phyloP scores from a whole-genome alignment of 2,329 filamentous ascomycete species.

The Didymella sp. region DNA sequence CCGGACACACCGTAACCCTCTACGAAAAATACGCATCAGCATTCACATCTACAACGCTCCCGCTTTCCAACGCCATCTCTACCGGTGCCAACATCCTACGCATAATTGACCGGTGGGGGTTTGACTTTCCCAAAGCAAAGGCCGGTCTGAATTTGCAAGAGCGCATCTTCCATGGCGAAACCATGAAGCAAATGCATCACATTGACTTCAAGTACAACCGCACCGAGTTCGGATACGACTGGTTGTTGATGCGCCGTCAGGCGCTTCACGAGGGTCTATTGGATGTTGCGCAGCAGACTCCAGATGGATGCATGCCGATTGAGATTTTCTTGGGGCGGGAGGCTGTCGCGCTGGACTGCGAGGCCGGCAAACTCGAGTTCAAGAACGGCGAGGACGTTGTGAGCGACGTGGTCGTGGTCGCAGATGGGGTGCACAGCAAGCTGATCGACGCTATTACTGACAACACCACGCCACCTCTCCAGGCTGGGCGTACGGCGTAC shows the following conservation, averaged over 20 bases:
- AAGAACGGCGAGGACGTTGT: not conserved
- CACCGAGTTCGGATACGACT: slow-evolving; percentile 8
- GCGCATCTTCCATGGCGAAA: slow-evolving; percentile 10
- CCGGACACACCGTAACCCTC: slow-evolving; percentile 65
- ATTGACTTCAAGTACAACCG: slow-evolving; percentile 16
- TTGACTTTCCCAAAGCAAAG: slow-evolving; percentile 6
- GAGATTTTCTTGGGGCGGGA: slow-evolving; percentile 1
- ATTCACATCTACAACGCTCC: slow-evolving; percentile 8
- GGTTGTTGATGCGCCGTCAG: slow-evolving; percentile 14
- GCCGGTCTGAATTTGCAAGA: slow-evolving; percentile 3
- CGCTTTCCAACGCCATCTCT: slow-evolving; percentile 10
- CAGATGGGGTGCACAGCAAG: slow-evolving; percentile 9
- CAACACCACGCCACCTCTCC: slow-evolving; percentile 1
- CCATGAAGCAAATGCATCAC: slow-evolving; percentile 4
- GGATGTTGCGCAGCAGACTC: not conserved
- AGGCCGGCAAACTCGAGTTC: not conserved
- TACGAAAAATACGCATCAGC: slow-evolving; percentile 72
- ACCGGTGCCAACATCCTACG: slow-evolving; percentile 9
- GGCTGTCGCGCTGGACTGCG: not conserved
- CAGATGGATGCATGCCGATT: not conserved
- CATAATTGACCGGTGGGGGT: slow-evolving; percentile 9
- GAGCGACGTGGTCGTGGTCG: slow-evolving; percentile 4
- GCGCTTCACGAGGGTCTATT: slow-evolving; percentile 11
- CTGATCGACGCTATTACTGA: slow-evolving; percentile 5
- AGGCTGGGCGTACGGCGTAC: slow-evolving; percentile 7